Evolutionary conservation across 2,329 filamentous ascomycete species (phyloP).

Genomic region (Pyrenophora teres): DNA sequence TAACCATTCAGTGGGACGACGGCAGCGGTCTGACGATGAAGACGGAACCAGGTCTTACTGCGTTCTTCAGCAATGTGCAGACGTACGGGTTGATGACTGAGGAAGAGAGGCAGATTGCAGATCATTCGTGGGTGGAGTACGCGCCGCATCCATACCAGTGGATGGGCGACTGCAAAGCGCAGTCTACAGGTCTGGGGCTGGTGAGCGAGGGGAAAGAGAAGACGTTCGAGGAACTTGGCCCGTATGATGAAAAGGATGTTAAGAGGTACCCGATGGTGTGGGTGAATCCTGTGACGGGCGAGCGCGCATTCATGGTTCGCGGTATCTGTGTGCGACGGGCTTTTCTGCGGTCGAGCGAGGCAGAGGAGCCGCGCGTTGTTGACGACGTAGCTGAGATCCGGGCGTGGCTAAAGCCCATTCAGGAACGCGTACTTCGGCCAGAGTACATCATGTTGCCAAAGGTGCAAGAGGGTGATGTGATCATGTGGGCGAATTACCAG

Average conservation of each 20-base stretch:
- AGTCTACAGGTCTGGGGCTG: conserved; percentile 50
- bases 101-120: conserved; percentile 50
- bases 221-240: conserved; percentile 45
- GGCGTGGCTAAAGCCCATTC: conserved; percentile 43
- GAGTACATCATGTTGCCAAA: conserved; percentile 51
- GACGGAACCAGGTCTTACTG: conserved; percentile 51
- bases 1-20: conserved; percentile 52
- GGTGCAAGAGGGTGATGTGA: conserved; percentile 52
- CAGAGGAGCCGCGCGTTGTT: conserved; percentile 44
- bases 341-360: conserved; percentile 44
- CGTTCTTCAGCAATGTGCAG: conserved; percentile 53
- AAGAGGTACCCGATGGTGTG: conserved; percentile 56
- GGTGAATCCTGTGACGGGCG: conserved; percentile 52
- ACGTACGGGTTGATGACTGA: conserved; percentile 50
- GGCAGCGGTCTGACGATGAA: conserved; percentile 51
- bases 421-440: conserved; percentile 49
- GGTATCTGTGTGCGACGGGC: conserved; percentile 29
- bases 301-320: conserved; percentile 28
- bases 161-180: conserved; percentile 46
- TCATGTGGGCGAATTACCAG: conserved; percentile 29
- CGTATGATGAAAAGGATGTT: conserved; percentile 43
- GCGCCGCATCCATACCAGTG: conserved; percentile 51
- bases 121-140: conserved; percentile 55
- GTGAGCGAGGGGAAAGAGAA: conserved; percentile 48
- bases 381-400: conserved; percentile 50